Base-by-base conservation (phyloP, 2,329 filamentous ascomycete genomes). In the Intubia oerlemansii region DNA sequence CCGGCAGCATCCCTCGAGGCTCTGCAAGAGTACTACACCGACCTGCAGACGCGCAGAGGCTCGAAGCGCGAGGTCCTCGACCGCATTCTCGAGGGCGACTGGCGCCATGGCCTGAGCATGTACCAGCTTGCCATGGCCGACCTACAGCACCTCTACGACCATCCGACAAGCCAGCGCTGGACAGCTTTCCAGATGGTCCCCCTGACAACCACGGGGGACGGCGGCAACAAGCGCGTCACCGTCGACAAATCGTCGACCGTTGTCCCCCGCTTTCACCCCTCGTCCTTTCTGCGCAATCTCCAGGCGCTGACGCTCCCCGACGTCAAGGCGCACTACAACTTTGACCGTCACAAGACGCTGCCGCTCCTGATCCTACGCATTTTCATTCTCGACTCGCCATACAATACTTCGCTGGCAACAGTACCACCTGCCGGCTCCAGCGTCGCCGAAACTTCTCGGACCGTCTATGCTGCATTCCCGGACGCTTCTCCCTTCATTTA, bases 321-420 rank as follows among this genome's bases (percentile, higher is more conserved):
- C 33, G 66, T 84, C 39, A 90, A 88, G 47, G 76, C 77, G 5
- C 78, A 90, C 48, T 88, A 80, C 47, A 73, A 79, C 40, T 66
- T 88, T 34, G 70, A 76, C 38, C 66, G 73, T n/a, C 73, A 77
- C 30, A 58, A 63, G 30, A 57, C 60, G 2, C 55, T 76, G n/a
- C 67, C 77, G 0, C 53, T 88, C 4, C 61, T 78, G 1, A 57
- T 88, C 16, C 52, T 90, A n/a, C 69, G 80, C 28, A 70, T 90
- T 25, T 77, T 81, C 41, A 66, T 84, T 33, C 55, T 81, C 36
- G 75, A 88, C 45, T 79, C 78, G 1, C 80, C 80, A 0, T 91
- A 90, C 46, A 76, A 74, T 39, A 67, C 65, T 11, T 52, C 54
- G 21, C 50, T 66, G 11, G 59, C 62, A 2, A 62, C 28, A 38